Base-by-base conservation (phyloP, 1,284 basidiomycete species). In the Malassezia nana region DNA sequence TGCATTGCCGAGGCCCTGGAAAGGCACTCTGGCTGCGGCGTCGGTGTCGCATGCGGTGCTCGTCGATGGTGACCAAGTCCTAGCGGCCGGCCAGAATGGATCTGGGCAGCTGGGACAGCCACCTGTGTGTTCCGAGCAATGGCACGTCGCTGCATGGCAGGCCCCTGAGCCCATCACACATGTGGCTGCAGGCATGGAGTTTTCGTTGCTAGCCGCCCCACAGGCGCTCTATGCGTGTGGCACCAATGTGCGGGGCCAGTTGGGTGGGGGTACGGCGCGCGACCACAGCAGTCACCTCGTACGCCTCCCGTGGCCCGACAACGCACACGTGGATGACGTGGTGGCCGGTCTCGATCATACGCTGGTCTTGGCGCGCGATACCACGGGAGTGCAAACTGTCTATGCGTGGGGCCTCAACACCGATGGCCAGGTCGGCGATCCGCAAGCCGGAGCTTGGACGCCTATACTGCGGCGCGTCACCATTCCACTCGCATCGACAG, bases 361-460 rank as follows among this genome's bases (percentile, higher is more conserved):
- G 20, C 28, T 56, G 25, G 26, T 56, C 28, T 48, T 50, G 10
- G 20, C 20, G n/a, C 41, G 12, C 15, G 24, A 32, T n/a, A 25
- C 35, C 2, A 7, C 20, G 15, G 32, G 28, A 2, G 26, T 16
- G 3, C 43, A 45, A n/a, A 12, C 31, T 9, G 48, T 56, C 20
- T 56, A 16, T 8, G 38, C 48, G 1, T 46, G 48, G 16, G 54
- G 45, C 20, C 35, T 66, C n/a, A 62, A 67, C 24, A 66, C 66
- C 5, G 66, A 67, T 25, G 63, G 64, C 1, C 66, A 67, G 42
- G 40, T 67, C 2, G 66, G 64, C 2, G 13, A 52, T 2, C 55
- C 60, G 0, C 13, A 44, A 38, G 13, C 58, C 50, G 16, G 39
- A 55, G 30, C 25, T 54, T 24, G 42, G 47, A 13, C 33, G 55